Percentiles rank a stretch among this genome's conserved stretches.
Evolutionary conservation across 306 rosid species (phyloP).

Genomic region (Notholithocarpus densiflorus): DNA sequence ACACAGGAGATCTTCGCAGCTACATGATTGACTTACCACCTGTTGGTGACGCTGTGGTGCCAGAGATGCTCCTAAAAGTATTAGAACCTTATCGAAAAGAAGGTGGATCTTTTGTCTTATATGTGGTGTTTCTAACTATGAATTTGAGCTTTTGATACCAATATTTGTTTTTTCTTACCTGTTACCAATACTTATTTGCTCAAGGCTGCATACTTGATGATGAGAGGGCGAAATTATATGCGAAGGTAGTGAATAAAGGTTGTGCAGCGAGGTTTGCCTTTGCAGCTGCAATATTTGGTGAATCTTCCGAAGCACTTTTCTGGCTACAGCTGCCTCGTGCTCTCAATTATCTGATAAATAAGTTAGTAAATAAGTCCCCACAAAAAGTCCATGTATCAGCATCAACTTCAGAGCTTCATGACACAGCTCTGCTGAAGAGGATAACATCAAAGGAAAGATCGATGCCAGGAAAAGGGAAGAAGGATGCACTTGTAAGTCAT

Average conservation of each 20-base stretch:
- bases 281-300: constrained; percentile 92
- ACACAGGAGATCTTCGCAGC: constrained; percentile 73
- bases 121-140: constrained; percentile 20
- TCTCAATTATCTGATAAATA: constrained; percentile 68
- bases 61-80: constrained; percentile 89
- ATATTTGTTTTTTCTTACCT: constrained; percentile 23
- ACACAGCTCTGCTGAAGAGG: constrained; percentile 63
- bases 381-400: constrained; percentile 32
- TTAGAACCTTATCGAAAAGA: constrained; percentile 90
- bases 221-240: constrained; percentile 86
- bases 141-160: constrained; percentile 1
- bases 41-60: constrained; percentile 87
- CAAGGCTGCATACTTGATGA: constrained; percentile 90
- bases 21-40: constrained; percentile 69
- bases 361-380: constrained; percentile 58
- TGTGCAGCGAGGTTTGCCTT: constrained; percentile 79
- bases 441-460: constrained; percentile 80
- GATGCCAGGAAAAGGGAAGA: constrained; percentile 47
- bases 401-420: constrained; percentile 55
- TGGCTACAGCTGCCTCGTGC: constrained; percentile 92
- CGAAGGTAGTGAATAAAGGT: constrained; percentile 76
- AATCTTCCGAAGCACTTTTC: constrained; percentile 87
- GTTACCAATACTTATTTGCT: constrained; percentile 26
- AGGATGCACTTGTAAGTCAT: constrained; percentile 53
- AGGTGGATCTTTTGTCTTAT: constrained; percentile 47